phyloP scores from a whole-genome alignment of 1,284 basidiomycete species.

The Clitocybe nebularis region DNA sequence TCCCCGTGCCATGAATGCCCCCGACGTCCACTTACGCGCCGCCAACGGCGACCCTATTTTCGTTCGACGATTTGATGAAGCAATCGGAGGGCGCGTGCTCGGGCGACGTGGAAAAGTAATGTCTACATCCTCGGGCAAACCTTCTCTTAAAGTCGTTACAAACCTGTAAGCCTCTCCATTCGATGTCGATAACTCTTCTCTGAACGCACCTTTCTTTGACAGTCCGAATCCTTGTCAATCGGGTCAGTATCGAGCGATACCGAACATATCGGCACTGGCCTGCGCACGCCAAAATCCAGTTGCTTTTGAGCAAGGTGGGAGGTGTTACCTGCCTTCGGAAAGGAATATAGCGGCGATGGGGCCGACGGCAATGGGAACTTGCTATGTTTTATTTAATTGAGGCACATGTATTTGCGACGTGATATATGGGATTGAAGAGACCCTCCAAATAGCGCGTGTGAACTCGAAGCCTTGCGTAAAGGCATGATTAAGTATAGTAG shows the following conservation, averaged over 20 bases:
- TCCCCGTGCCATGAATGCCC: not conserved
- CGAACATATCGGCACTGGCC: not conserved
- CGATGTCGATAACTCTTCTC: not conserved
- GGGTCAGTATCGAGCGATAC: not conserved
- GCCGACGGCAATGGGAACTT: not conserved
- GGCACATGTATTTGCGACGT: not conserved
- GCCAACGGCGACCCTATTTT: not conserved
- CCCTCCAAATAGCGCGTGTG: not conserved
- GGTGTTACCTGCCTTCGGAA: not conserved
- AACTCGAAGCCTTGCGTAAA: not conserved
- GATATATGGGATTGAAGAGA: not conserved
- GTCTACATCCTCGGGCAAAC: not conserved
- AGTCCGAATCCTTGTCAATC: not conserved
- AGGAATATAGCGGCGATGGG: not conserved
- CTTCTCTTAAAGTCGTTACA: not conserved
- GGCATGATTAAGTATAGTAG: not conserved
- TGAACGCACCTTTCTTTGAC: not conserved
- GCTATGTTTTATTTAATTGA: not conserved
- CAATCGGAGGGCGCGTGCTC: not conserved
- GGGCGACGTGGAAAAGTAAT: not conserved
- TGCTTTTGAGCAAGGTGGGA: not conserved
- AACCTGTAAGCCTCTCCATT: not conserved
- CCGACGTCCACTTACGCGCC: not conserved
- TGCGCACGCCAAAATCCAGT: not conserved
- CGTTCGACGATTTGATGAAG: not conserved